phyloP scores from a whole-genome alignment of 345 rosid genomes.

The Viola odorata region DNA sequence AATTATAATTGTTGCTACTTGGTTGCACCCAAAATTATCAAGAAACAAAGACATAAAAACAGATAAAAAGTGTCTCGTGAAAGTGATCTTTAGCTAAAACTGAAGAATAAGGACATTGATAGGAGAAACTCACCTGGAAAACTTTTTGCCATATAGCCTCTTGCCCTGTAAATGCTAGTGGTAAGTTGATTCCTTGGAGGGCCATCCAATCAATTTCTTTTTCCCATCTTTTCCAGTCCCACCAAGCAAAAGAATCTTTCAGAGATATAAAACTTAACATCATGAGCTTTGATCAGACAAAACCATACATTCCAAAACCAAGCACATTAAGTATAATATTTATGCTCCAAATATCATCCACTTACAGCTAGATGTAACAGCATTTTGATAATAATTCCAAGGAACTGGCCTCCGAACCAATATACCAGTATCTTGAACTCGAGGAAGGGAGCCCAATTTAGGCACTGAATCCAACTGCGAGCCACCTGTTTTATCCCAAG shows the following conservation, averaged over 20 bases:
- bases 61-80: too few relatives aligned
- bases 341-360: neutral
- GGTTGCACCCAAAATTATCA: too few relatives aligned
- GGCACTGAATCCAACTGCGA: conserved; percentile 42
- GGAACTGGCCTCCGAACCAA: conserved; percentile 51
- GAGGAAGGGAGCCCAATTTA: conserved; percentile 44
- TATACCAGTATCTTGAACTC: conserved; percentile 37
- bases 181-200: conserved; percentile 67
- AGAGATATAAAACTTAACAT: conserved; percentile 1
- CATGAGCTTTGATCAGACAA: conserved; percentile 3
- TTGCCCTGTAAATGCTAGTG: conserved; percentile 70
- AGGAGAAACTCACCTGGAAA: conserved; percentile 40
- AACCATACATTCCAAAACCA: neutral
- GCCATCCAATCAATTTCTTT: conserved; percentile 83
- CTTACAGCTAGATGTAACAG: conserved; percentile 75
- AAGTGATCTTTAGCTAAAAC: neutral
- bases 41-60: too few relatives aligned
- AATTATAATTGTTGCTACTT: too few relatives aligned
- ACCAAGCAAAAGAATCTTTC: conserved; percentile 68
- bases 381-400: conserved; percentile 78
- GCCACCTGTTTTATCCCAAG: conserved; percentile 76
- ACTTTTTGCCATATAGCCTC: conserved; percentile 71
- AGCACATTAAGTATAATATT: neutral
- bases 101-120: conserved; percentile 7
- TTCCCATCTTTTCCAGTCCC: conserved; percentile 82